Evolutionary conservation across 176 grass and related monocot species (phyloP).

Genomic region (Musa beccarii): DNA sequence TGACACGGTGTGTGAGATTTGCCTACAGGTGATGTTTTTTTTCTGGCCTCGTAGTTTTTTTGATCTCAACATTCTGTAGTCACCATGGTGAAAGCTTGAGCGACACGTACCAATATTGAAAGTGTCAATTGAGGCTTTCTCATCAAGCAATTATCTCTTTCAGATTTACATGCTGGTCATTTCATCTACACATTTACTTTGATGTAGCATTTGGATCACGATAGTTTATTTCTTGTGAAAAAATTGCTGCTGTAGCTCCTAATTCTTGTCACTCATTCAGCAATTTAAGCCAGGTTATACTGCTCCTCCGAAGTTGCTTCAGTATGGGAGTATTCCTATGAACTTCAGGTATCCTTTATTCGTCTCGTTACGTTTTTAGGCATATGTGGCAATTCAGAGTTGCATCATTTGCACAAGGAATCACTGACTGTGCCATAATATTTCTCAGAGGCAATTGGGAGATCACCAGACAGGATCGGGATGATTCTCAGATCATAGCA

Average conservation of each 20-base stretch:
- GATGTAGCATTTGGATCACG: not conserved
- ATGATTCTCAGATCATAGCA: slow-evolving; percentile 73
- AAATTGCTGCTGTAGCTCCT: not conserved
- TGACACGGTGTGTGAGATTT: slow-evolving; percentile 84
- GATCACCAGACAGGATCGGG: slow-evolving; percentile 40
- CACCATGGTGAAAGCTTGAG: not conserved
- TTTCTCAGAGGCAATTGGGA: slow-evolving; percentile 68
- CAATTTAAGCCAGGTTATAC: slow-evolving; percentile 92
- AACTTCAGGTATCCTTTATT: slow-evolving; percentile 64
- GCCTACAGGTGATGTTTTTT: slow-evolving; percentile 52
- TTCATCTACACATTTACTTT: not conserved
- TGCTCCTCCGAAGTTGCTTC: slow-evolving; percentile 70
- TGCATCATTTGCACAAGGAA: not conserved
- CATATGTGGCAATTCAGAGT: not conserved
- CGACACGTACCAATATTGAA: not conserved
- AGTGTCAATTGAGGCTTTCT: not conserved
- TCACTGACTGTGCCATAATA: not conserved
- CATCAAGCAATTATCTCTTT: not conserved
- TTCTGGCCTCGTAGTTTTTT: not conserved
- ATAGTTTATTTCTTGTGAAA: not conserved
- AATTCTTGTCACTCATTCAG: slow-evolving; percentile 28
- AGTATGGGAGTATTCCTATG: slow-evolving; percentile 81
- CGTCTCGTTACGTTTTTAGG: not conserved
- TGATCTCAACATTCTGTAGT: not conserved
- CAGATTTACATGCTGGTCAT: not conserved